These are phyloP conservation scores for Strobilomyces confusus DNA, from an alignment of 768 basidiomycete species.

Conservation along the genomic window DNA sequence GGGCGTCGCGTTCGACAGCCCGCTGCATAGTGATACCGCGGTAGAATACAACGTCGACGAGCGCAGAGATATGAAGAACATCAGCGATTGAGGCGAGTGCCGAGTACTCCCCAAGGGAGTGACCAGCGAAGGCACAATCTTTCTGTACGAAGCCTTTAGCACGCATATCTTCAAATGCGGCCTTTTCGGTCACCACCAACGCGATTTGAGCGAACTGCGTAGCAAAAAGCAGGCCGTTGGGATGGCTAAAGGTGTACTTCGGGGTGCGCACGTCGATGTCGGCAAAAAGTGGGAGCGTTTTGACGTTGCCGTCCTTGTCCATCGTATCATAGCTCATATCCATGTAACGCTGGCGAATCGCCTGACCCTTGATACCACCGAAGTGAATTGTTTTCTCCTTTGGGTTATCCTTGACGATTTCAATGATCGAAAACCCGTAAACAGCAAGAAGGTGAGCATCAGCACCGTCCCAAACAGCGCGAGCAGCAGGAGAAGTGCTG, in stretches of 20 bases:
- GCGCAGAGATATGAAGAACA: constrained; percentile 89
- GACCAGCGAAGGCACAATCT: constrained; percentile 92
- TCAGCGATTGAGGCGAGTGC: constrained; percentile 97
- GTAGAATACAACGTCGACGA: constrained; percentile 99
- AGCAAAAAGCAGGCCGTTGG: constrained; percentile 90
- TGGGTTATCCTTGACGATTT: constrained; percentile 98
- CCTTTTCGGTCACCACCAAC: constrained; percentile 96
- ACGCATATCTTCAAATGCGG: constrained; percentile 98
- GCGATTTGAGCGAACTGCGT: constrained; percentile 99
- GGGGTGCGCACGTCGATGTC: constrained; percentile 95
- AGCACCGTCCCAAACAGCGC: constrained; percentile 95
- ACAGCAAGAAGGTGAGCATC: constrained; percentile 90
- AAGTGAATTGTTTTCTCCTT: constrained; percentile 99
- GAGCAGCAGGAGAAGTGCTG: constrained; percentile 86
- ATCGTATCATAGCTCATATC: constrained; percentile 97
- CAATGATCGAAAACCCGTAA: constrained; percentile 97
- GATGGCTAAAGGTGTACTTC: constrained; percentile 98
- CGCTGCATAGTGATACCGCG: constrained; percentile 99
- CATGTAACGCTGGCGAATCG: constrained; percentile 98
- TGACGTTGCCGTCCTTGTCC: constrained; percentile 94
- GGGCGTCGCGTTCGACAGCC: constrained; percentile 91
- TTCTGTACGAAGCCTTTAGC: constrained; percentile 92
- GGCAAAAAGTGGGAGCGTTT: constrained; percentile 92
- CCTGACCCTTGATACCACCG: constrained; percentile 98
- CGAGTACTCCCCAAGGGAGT: constrained; percentile 98